phyloP scores from a whole-genome alignment of 768 basidiomycete species.

The Tricholoma saponaceum region DNA sequence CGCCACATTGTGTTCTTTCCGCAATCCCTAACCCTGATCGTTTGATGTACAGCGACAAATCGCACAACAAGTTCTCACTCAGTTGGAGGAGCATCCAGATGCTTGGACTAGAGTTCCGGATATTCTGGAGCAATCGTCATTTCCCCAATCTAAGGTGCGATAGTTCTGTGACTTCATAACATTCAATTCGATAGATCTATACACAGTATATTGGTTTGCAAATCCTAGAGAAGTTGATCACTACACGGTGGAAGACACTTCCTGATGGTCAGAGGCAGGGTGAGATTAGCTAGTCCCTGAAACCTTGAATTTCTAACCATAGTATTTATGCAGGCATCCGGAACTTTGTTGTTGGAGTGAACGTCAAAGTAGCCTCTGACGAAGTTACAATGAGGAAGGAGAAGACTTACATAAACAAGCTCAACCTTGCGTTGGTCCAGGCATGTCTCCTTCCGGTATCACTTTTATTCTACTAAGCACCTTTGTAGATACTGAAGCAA shows the following conservation, averaged over 20 bases:
- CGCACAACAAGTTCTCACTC: constrained; percentile 91
- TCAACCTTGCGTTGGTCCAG: constrained; percentile 94
- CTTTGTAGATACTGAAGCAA: constrained; percentile 88
- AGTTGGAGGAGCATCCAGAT: constrained; percentile 94
- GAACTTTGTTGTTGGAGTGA: constrained; percentile 93
- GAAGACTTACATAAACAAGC: constrained; percentile 93
- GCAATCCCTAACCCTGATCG: constrained; percentile 22
- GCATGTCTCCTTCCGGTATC: constrained; percentile 36
- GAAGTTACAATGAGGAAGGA: constrained; percentile 85
- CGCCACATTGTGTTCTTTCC: constrained; percentile 17
- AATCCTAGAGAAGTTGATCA: constrained; percentile 94
- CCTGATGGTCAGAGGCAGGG: constrained; percentile 94
- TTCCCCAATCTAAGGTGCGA: constrained; percentile 80
- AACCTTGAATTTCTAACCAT: not conserved
- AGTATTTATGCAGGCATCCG: constrained; percentile 64
- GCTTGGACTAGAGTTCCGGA: constrained; percentile 97
- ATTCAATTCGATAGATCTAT: constrained; percentile 8
- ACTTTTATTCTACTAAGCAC: constrained; percentile 9
- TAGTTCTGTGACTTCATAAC: constrained; percentile 2
- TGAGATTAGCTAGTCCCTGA: constrained; percentile 19
- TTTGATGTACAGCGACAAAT: constrained; percentile 72
- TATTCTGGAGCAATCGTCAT: constrained; percentile 80
- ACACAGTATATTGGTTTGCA: constrained; percentile 93
- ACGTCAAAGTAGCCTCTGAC: constrained; percentile 91
- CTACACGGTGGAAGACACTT: constrained; percentile 92